Conservation (phyloP, 2,329 filamentous ascomycete genomes). For the Pestalotiopsis sp. region DNA sequence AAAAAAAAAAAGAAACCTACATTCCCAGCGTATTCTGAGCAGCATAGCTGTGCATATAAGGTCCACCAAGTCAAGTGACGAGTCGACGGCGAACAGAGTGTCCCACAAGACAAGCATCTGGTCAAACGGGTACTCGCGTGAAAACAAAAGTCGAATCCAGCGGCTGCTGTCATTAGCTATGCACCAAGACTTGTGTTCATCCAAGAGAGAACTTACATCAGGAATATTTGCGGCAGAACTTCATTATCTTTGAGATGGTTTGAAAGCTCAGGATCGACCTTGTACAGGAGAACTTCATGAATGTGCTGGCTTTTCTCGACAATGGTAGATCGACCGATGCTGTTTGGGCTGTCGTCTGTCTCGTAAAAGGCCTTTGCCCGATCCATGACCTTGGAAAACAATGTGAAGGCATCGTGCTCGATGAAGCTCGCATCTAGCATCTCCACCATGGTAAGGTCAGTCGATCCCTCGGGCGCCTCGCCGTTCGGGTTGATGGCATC, state of each 20-base stretch:
- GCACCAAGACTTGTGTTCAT: constrained; percentile 12
- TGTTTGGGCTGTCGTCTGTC: constrained; percentile 49
- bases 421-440: constrained; percentile 74
- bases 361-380: constrained; percentile 87
- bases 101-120: constrained; percentile 89
- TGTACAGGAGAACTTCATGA: constrained; percentile 78
- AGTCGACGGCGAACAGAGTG: constrained; percentile 83
- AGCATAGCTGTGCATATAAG: constrained; percentile 95
- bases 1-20: too few relatives aligned
- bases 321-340: constrained; percentile 52
- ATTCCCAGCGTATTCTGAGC: constrained; percentile 85
- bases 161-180: constrained; percentile 54
- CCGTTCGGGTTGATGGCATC: constrained; percentile 69
- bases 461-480: constrained; percentile 33
- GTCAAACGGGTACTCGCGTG: constrained; percentile 88
- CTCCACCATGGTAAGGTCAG: constrained; percentile 60
- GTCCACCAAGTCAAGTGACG: constrained; percentile 79
- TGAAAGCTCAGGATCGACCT: constrained; percentile 81
- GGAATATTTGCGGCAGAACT: constrained; percentile 92
- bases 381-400: constrained; percentile 89
- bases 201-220: constrained; percentile 66
- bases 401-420: constrained; percentile 87
- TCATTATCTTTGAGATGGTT: constrained; percentile 81
- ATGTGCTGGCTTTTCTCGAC: constrained; percentile 85
- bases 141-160: constrained; percentile 92